Evolutionary conservation across 2,329 filamentous ascomycete species (phyloP), one percentile per base, ranked within the genome.

Genomic region (Pseudogymnoascus sp.): DNA sequence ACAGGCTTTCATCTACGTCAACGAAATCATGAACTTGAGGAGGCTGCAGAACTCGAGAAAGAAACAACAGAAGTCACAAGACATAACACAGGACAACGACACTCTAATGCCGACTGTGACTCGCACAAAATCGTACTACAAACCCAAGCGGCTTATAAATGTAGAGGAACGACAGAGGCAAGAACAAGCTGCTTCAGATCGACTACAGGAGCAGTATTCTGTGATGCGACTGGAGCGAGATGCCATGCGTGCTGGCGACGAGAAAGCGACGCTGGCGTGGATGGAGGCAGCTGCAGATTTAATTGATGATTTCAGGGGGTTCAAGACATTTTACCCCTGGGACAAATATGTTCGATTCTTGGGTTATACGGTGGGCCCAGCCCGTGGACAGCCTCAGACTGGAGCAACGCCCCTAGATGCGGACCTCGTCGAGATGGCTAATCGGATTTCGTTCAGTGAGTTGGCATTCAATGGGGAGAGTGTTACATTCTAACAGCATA

Each of bases 1-100:
- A 68, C 85, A 90, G 68, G 92, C 92, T 1, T 83, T 92, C 63
- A 85, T 88, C 63, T 83, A 92, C 59, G 84, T 90, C 58, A 88
- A 87, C 35, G 88, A 95, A 71, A 86, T 90, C 7, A 82, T 93
- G 67, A 79, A 33, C 76, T 92, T 21, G 82, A 82, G 64, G 80
- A 81, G 62, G 75, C 73, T 9, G 75, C 54, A 62, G 26, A 60
- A 60, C 21, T 39, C 39, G 13, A 71, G 73, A 40, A 76, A 64
- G 47, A 67, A 63, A 61, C 70, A 70, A 54, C 65, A 66, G 50
- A 64, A 68, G 13, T 68, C 69, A 54, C 69, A 69, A 21, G 64
- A 67, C 78, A 61, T 81, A 78, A 66, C 73, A 76, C 61, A 65
- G 26, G 65, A 67, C 41, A 62, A 60, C 17, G 59, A 59, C 58